These are phyloP conservation scores for Fusarium sp. DNA, from an alignment of 2,329 filamentous ascomycete genomes.

Conservation along the genomic window DNA sequence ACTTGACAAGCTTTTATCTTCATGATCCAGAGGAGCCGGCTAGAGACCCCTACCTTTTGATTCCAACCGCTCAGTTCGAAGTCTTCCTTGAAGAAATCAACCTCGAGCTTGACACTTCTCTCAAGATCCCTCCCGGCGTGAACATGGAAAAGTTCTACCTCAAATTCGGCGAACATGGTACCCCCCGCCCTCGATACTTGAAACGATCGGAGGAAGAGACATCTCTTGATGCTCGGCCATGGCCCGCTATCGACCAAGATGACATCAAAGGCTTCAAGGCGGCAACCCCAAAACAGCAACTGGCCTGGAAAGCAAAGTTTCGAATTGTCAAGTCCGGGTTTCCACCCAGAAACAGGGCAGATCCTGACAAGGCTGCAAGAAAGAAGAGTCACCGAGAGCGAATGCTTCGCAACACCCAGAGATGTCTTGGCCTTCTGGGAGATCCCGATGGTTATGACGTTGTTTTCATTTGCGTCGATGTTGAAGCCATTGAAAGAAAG, in stretches of 20 bases:
- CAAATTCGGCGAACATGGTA: conserved; percentile 67
- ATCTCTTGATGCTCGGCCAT: conserved; percentile 43
- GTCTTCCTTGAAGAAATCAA: conserved; percentile 73
- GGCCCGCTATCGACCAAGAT: conserved; percentile 48
- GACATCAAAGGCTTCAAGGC: conserved; percentile 48
- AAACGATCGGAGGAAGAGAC: conserved; percentile 62
- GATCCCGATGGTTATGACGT: conserved; percentile 23
- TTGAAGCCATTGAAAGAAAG: conserved; percentile 80
- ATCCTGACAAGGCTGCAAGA: conserved; percentile 54
- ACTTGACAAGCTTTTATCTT: conserved; percentile 69
- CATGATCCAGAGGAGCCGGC: conserved; percentile 59
- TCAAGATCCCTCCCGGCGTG: conserved; percentile 66
- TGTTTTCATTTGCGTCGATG: conserved; percentile 81
- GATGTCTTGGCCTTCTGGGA: conserved; percentile 71
- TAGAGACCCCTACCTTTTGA: conserved; percentile 68
- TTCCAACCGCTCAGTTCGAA: conserved; percentile 73
- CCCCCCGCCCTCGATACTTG: conserved; percentile 74
- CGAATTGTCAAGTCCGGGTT: conserved; percentile 35
- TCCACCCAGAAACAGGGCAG: conserved; percentile 48
- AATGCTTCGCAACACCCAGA: conserved; percentile 71
- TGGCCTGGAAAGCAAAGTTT: conserved; percentile 34
- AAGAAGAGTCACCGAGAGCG: conserved; percentile 61
- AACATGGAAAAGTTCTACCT: conserved; percentile 66
- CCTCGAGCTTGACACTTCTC: conserved; percentile 57
- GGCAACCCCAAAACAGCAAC: conserved; percentile 17